These are phyloP conservation scores for Scutellaria minor DNA, from an alignment of 257 asterid genomes.

Conservation along the genomic window DNA sequence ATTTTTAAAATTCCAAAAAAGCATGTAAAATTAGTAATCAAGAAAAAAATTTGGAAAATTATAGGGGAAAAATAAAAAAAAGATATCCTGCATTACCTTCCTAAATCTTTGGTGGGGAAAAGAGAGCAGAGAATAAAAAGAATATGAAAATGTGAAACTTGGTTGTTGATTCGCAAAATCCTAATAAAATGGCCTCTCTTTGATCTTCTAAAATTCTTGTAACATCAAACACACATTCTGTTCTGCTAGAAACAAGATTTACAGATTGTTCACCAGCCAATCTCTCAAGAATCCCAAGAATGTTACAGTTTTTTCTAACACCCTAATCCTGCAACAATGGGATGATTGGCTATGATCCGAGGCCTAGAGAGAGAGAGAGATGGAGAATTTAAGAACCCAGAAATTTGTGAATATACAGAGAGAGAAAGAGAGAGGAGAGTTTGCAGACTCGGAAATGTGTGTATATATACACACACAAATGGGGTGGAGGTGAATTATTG, in stretches of 20 bases:
- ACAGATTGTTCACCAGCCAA: conserved; percentile 28
- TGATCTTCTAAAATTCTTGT: conserved; percentile 22
- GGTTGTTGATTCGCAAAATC: conserved; percentile 20
- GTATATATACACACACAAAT: neutral
- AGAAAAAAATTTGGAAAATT: neutral
- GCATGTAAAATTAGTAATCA: neutral
- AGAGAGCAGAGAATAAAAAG: neutral
- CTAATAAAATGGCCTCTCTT: conserved; percentile 19
- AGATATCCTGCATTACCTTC: conserved; percentile 30
- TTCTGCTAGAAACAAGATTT: neutral
- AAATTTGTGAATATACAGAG: neutral
- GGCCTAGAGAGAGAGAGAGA: conserved; percentile 20
- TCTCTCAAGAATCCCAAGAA: conserved; percentile 25
- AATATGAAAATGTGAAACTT: conserved; percentile 6
- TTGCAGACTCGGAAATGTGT: neutral
- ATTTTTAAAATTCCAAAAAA: neutral
- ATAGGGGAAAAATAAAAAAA: neutral
- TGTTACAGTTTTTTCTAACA: conserved; percentile 11
- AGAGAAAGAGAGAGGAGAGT: no score
- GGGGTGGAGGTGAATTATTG: neutral
- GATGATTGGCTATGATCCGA: conserved; percentile 39
- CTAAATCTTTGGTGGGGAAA: conserved; percentile 19
- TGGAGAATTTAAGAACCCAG: conserved; percentile 17
- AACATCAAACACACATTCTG: neutral
- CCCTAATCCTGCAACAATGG: conserved; percentile 41